Evolutionary conservation across 257 asterid genomes (phyloP), one percentile per base, ranked within the genome.

Genomic region (Cinchona pubescens): DNA sequence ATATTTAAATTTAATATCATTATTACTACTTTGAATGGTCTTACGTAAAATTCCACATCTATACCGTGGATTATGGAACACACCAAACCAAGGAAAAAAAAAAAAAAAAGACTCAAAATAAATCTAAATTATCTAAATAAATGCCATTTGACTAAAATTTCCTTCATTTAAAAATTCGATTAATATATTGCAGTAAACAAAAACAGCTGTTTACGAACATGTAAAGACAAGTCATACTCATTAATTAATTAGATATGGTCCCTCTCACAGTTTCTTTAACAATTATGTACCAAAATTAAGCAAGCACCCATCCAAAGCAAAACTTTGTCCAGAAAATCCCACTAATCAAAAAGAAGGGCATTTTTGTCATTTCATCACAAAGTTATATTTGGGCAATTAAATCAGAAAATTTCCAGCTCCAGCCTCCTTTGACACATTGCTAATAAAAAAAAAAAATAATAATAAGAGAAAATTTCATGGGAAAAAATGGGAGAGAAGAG

Each of bases 1-100:
- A 11, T 37, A 9, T 12, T 58, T n/a, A 58, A 25, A 38, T 9
- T 4, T 21, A 8, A 12, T 23, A n/a, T n/a, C 13, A 16, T 30
- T 51, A 65, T 78, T 45, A 67, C 67, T 48, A 75, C 75, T 69
- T 83, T 81, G 87, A 85, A 83, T 25, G 78, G 80, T 69, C 81
- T 43, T 32, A 79, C 76, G 80, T 38, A 59, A 58, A 76, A 60
- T 78, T 80, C 69, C 64, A 53, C 53, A 73, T 18, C 25, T 56
- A 75, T 43, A 64, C 48, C 67, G 76, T 56, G 42, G 67, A 56
- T 72, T 56, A 56, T 37, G 76, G 76, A n/a, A 35, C 80, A 70
- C 72, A 70, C 61, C 48, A 48, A 59, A 69, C 25, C 58, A 63
- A 58, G 29, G 1, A 49, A 30, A 59, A 27, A 42, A 59, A 29